phyloP scores from a whole-genome alignment of 2,329 filamentous ascomycete genomes.

The Clonostachys chloroleuca region DNA sequence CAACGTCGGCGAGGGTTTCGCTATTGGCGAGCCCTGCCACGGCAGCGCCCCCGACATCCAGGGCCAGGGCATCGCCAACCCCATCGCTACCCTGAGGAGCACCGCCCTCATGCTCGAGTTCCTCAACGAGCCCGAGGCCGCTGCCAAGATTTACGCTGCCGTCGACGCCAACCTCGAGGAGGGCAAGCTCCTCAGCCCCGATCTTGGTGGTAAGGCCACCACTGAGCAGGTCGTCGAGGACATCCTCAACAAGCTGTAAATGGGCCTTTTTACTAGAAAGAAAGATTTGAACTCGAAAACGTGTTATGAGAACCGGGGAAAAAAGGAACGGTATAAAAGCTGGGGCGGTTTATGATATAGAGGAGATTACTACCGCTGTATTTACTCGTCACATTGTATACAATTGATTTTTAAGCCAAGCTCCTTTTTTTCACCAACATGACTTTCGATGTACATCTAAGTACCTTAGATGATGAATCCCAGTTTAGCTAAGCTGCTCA shows the following conservation, averaged over 20 bases:
- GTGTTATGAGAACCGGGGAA: no score
- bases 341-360: background rate
- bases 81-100: constrained; percentile 88
- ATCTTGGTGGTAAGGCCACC: constrained; percentile 81
- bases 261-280: background rate
- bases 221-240: constrained; percentile 86
- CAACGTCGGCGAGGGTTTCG: constrained; percentile 91
- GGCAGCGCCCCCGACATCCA: constrained; percentile 94
- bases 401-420: background rate
- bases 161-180: constrained; percentile 88
- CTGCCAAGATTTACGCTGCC: constrained; percentile 84
- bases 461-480: no score
- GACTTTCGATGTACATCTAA: no score
- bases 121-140: constrained; percentile 79
- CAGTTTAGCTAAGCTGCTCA: no score
- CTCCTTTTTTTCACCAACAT: background rate
- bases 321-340: no score
- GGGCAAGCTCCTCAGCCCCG: constrained; percentile 77
- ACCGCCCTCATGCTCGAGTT: constrained; percentile 97
- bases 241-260: constrained; percentile 75
- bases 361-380: background rate
- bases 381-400: background rate
- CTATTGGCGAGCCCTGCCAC: constrained; percentile 97
- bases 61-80: constrained; percentile 90
- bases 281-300: no score